phyloP scores from a whole-genome alignment of 1,139 yeast genomes.

The Blastobotrys petasosporus region DNA sequence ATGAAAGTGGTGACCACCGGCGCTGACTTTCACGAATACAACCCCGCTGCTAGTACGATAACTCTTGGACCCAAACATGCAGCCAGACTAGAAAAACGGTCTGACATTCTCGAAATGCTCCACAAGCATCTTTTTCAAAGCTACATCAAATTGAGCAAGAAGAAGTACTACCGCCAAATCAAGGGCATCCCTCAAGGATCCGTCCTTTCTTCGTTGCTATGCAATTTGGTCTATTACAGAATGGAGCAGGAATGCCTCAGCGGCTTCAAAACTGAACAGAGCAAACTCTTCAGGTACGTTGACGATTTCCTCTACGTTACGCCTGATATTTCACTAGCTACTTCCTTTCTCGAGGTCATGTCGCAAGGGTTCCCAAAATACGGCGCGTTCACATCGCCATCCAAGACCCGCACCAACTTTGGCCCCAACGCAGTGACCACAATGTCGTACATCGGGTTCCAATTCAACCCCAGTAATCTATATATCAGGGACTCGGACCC shows the following conservation, averaged over 20 bases:
- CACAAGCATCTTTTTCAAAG: constrained; percentile 40
- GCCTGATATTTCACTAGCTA: constrained; percentile 26
- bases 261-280: constrained; percentile 21
- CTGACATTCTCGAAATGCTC: constrained; percentile 21
- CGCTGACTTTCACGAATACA: background rate
- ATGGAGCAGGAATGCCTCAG: constrained; percentile 46
- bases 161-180: constrained; percentile 41
- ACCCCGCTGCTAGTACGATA: background rate
- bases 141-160: constrained; percentile 37
- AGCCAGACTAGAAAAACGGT: background rate
- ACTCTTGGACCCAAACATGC: background rate
- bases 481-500: background rate
- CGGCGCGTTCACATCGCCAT: constrained; percentile 55
- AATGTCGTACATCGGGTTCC: constrained; percentile 3
- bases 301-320: constrained; percentile 81
- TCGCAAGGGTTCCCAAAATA: constrained; percentile 42
- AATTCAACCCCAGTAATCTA: background rate
- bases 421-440: constrained; percentile 5
- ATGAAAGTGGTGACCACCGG: background rate
- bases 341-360: constrained; percentile 4
- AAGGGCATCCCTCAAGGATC: constrained; percentile 87
- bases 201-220: constrained; percentile 65
- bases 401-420: constrained; percentile 45
- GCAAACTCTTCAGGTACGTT: constrained; percentile 57
- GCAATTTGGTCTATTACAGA: constrained; percentile 67